Base-by-base conservation (phyloP, 495 filamentous ascomycete genomes). In the Penicillium soppii region DNA sequence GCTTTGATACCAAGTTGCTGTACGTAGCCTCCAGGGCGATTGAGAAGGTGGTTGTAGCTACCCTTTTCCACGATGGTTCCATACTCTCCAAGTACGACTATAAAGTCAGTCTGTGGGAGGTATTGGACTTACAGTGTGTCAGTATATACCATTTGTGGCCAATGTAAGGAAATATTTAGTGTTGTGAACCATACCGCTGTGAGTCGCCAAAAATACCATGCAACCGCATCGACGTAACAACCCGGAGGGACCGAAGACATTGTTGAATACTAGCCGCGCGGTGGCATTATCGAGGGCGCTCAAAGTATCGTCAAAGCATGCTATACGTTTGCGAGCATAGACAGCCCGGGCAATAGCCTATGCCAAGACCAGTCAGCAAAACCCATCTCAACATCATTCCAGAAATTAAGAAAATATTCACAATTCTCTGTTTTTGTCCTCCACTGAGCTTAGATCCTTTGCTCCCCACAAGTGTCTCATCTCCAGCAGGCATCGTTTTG, bases 301-400 rank as follows among this genome's bases (percentile, higher is more conserved):
- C 5, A 82, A 63, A n/a, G 76, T 56, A 53, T 83, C 74, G 38
- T 78, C 74, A 20, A 79, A 65, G n/a, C 78, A 62, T 3, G 74
- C 39, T 7, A 79, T 54, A 15, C 66, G 56, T 16, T 66, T 62
- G 5, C 69, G 54, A 19, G 72, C 36, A 56, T 81, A 81, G 10
- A 82, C 39, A 35, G 72, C 71, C 41, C 79, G 57, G 6, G 78
- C 79, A 12, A 81, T 56, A 15, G 71, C 41, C 56, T 58, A 33
- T 26, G 3, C 19, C 7, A 16, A 41, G 23, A 41, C 12, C 38
- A 41, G 19, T 12, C n/a, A 6, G 12, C 13, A 23, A 41, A 22
- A 7, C 12, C 10, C 1, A n/a, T 21, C 4, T 6, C 9, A 25
- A 6, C n/a, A 21, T 41, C n/a, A n/a, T 41, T 25, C 20, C 23